phyloP scores from a whole-genome alignment of 139 green algal species.

The Picochlorum sp. region DNA sequence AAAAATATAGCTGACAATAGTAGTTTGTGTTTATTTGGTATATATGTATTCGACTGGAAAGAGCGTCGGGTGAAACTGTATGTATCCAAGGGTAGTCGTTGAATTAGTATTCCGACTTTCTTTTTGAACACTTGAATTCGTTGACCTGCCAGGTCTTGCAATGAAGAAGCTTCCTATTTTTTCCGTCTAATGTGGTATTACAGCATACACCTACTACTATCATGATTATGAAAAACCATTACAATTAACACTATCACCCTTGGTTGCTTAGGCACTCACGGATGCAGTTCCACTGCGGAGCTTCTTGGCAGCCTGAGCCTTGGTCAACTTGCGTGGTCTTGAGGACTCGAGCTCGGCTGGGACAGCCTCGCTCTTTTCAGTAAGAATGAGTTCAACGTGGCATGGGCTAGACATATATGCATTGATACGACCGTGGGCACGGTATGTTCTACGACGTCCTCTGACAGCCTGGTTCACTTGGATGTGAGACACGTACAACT shows the following conservation, averaged over 20 bases:
- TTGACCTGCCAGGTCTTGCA: no score
- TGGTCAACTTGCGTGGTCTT: constrained; percentile 50
- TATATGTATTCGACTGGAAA: no score
- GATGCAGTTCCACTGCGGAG: constrained; percentile 55
- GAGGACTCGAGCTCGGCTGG: constrained; percentile 52
- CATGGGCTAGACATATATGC: constrained; percentile 95
- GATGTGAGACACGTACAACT: constrained; percentile 87
- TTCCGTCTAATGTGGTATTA: not conserved
- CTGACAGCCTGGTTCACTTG: constrained; percentile 95
- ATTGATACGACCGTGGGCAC: constrained; percentile 96
- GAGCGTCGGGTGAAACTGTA: no score
- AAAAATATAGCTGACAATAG: no score
- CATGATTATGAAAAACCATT: not conserved
- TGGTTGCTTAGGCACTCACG: constrained; percentile 39
- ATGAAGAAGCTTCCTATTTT: no score
- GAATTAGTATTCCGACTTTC: no score
- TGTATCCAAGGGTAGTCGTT: no score
- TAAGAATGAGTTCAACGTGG: constrained; percentile 95
- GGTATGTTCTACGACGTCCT: constrained; percentile 91
- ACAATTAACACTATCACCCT: not conserved
- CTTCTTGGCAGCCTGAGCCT: constrained; percentile 51
- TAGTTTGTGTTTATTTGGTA: no score
- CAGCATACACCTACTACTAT: not conserved
- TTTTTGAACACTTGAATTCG: no score
- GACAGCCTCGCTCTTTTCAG: constrained; percentile 73